Conservation (phyloP, 768 basidiomycete species). For the Naematelia aurantialba region DNA sequence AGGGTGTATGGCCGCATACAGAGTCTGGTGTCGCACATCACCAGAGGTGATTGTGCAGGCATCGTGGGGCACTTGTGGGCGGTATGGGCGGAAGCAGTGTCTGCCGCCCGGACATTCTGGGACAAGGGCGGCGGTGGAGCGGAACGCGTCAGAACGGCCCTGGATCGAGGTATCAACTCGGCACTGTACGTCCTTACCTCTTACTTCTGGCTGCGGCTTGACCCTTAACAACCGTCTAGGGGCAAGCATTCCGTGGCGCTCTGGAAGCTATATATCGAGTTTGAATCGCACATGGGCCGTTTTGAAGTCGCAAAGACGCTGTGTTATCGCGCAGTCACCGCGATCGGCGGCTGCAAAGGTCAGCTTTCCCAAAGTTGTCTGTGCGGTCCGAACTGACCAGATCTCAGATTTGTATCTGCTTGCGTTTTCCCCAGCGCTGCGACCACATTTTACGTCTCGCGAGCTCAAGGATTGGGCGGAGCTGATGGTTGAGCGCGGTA, state of each 20-base stretch:
- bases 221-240: constrained; percentile 30
- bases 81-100: constrained; percentile 39
- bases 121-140: constrained; percentile 34
- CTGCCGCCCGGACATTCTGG: constrained; percentile 37
- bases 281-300: constrained; percentile 46
- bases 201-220: neutral
- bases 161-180: constrained; percentile 48
- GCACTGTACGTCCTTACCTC: constrained; percentile 19
- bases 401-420: constrained; percentile 50
- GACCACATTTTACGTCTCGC: constrained; percentile 44
- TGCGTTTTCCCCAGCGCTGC: constrained; percentile 47
- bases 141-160: constrained; percentile 43
- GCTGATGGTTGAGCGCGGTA: constrained; percentile 50
- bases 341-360: constrained; percentile 51
- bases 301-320: constrained; percentile 44
- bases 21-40: constrained; percentile 38
- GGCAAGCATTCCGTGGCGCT: constrained; percentile 43
- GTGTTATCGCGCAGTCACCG: constrained; percentile 49
- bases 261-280: constrained; percentile 52
- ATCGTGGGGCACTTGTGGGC: constrained; percentile 45
- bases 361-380: constrained; percentile 3
- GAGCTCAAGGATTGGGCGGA: constrained; percentile 51
- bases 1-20: constrained; percentile 50
- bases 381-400: neutral
- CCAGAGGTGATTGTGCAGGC: constrained; percentile 6